Base-by-base conservation (phyloP, 352 stramenopile genomes). In the Pythium angustatum region DNA sequence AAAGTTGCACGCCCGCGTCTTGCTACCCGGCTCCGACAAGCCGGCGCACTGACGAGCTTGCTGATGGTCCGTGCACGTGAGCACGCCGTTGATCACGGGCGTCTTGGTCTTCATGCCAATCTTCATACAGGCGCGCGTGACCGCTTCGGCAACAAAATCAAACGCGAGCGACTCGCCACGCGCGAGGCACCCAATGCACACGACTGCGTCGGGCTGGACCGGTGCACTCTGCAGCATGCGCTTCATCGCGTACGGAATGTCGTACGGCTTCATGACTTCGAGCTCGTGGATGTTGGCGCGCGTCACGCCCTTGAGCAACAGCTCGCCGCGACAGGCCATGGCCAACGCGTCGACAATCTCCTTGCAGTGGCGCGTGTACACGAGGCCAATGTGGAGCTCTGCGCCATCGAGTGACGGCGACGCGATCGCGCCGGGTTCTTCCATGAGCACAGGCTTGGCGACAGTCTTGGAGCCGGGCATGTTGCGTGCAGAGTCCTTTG, bases 371-470 rank as follows among this genome's bases (percentile, higher is more conserved):
- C 68, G 68, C 28, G 63, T 64, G 28, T 68, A 71, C 47, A 75
- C 48, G 17, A 75, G 43, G 1, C 58, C 63, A 5, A 75, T 19
- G 15, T 59, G 43, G 14, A 71, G 44, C 1, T 43, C 57, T 4
- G 53, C 14, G 15, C 68, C 68, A 28, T 75, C 57, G 0, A 71
- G 58, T 49, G 64, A 72, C 14, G 47, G 68, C 22, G 70, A 75
- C 6, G 69, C 30, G 19, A 68, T 69, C 12, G 66, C 41, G 14
- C 75, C 73, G 45, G 75, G 62, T 12, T 76, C 58, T 27, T 77
- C 75, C 33, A 79, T 68, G 2, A 85, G 67, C 59, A 83, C 71
- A 7, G 68, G 70, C 26, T 56, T 58, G 31, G 68, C 66, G 27
- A 61, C 58, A 17, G 21, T 43, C 40, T 47, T 77, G 66, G 66